Evolutionary conservation across 2,329 filamentous ascomycete genomes (phyloP), one percentile per base, ranked within the genome.

Genomic region (Trichoderma oligosporum): DNA sequence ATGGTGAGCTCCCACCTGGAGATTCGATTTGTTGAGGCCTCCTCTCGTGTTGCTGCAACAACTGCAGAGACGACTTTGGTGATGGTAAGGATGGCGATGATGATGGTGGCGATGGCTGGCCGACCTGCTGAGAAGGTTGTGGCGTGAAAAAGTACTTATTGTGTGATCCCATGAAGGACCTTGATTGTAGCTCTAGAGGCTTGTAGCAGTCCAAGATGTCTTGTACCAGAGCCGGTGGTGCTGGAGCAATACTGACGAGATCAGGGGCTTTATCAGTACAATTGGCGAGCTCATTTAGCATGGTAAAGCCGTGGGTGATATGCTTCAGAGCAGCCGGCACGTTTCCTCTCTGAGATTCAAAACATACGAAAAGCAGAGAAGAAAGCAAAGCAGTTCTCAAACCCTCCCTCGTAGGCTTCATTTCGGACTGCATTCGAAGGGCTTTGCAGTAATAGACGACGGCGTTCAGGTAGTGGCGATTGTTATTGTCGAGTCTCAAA

Each of bases 371-470:
- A 0, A 76, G 59, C 3, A 76, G 63, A 0, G 73, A 75, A 1
- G 73, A 68, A 6, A 76, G 57, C 52, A 76, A 61, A 0, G 73
- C 73, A 1, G 73, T 75, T 9, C 72, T 66, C 4, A 75, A 59
- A 2, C 70, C 69, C n/a, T 72, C 70, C 5, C 65, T 68, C 1
- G 67, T 70, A 1, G 73, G 71, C 31, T 62, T 67, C 1, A 73
- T 72, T 35, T 70, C 68, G 7, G 72, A 66, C 35, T 76, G 73
- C 7, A 74, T 61, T 2, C 72, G 71, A n/a, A 76, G 62, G 6
- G 73, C 73, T 51, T 74, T 68, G 58, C 73, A 75, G 33, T 76
- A 76, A 57, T 73, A 73, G 12, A 68, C 64, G 29, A 76, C 66
- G 29, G 73, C 73, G 47, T 74, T 74, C 38, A 74, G 64, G 35